Evolutionary conservation across 192 early-diverging fungal species (phyloP).

Genomic region (Obelidium mucronatum): DNA sequence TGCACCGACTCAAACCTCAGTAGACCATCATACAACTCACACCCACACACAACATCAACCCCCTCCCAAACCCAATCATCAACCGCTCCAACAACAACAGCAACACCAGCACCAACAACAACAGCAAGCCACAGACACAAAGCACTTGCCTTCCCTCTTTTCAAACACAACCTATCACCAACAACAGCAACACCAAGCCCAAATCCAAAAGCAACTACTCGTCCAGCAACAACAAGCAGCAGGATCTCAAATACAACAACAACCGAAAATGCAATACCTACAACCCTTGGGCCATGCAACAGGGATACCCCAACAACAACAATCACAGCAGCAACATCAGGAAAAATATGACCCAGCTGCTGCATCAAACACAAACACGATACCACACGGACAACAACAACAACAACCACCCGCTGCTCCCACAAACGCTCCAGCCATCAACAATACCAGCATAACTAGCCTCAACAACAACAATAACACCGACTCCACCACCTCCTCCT

Average conservation of each 20-base stretch:
- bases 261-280: constrained; percentile 7
- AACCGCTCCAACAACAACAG: not conserved
- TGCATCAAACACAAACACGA: no score
- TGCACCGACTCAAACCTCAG: not conserved
- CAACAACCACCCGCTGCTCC: not conserved
- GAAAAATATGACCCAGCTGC: no score
- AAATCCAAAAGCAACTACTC: constrained; percentile 22
- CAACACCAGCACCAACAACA: not conserved
- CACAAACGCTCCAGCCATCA: not conserved
- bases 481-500: not conserved
- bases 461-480: not conserved
- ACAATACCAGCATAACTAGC: not conserved
- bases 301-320: not conserved
- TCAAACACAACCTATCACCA: constrained; percentile 1
- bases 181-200: constrained; percentile 23
- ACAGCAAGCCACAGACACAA: not conserved
- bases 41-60: not conserved
- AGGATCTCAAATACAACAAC: not conserved
- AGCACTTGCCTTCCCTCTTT: not conserved
- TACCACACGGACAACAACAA: not conserved
- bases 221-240: constrained; percentile 12
- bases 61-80: not conserved
- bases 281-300: constrained; percentile 5
- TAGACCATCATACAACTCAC: not conserved
- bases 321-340: constrained; percentile 7